Conservation (phyloP, 345 rosid species). For the Pugionium cornutum region DNA sequence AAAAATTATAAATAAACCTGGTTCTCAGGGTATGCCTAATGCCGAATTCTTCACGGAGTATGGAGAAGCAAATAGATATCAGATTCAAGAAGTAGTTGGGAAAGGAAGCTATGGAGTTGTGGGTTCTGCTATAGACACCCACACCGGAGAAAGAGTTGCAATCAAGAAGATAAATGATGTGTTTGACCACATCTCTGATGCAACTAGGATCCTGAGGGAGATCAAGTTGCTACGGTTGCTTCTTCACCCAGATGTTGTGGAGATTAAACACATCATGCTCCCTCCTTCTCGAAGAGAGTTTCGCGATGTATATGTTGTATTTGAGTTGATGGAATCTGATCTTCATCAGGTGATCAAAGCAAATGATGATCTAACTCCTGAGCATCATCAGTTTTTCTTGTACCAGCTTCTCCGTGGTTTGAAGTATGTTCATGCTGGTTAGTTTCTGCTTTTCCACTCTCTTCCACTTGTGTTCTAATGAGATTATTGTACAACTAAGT, state of each 20-base stretch:
- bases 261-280: constrained; percentile 93
- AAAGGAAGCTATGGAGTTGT: constrained; percentile 56
- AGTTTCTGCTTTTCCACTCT: constrained; percentile 23
- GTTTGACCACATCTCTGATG: constrained; percentile 94
- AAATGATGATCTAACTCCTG: constrained; percentile 85
- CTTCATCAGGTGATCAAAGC: constrained; percentile 96
- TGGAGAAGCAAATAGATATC: constrained; percentile 88
- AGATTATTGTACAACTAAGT: constrained; percentile 23
- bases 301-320: no score
- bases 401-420: constrained; percentile 97
- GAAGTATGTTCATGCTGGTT: constrained; percentile 86
- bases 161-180: constrained; percentile 92
- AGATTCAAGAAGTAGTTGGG: constrained; percentile 68
- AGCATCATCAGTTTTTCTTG: constrained; percentile 88
- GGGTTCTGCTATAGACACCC: constrained; percentile 78
- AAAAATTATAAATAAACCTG: no score
- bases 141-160: constrained; percentile 86
- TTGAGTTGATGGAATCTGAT: constrained; percentile 34
- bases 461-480: background rate
- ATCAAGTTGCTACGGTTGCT: constrained; percentile 89
- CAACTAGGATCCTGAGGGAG: constrained; percentile 90
- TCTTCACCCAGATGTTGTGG: constrained; percentile 87
- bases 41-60: constrained; percentile 92
- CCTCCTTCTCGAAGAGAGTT: constrained; percentile 59
- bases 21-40: constrained; percentile 54